phyloP scores from a whole-genome alignment of 768 basidiomycete genomes.

The Hygrophorus pudorinus region DNA sequence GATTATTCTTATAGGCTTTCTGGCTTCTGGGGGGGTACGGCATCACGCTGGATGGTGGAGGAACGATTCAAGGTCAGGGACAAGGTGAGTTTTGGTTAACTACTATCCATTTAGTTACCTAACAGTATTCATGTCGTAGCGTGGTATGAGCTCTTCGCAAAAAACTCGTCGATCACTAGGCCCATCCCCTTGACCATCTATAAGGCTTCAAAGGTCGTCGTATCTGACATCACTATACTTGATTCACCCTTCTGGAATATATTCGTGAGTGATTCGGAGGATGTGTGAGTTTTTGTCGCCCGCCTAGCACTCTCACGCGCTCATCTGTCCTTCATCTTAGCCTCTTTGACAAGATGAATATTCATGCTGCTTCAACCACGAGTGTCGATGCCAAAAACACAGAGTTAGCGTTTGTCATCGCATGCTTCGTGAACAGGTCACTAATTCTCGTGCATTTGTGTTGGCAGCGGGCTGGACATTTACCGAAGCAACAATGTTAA shows the following conservation, averaged over 20 bases:
- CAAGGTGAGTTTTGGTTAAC: slow-evolving; percentile 28
- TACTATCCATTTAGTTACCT: slow-evolving; percentile 27
- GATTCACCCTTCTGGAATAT: slow-evolving; percentile 15
- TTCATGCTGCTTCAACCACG: too few species aligned
- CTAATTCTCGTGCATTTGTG: slow-evolving; percentile 18
- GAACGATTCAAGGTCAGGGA: slow-evolving; percentile 55
- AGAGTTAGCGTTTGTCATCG: too few species aligned
- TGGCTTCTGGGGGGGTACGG: slow-evolving; percentile 47
- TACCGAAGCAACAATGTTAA: slow-evolving; percentile 44
- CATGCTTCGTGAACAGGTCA: slow-evolving; percentile 11
- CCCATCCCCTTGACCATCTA: too few species aligned
- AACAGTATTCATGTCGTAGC: too few species aligned
- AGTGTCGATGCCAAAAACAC: too few species aligned
- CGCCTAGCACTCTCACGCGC: slow-evolving; percentile 29
- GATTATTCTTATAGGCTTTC: slow-evolving; percentile 32
- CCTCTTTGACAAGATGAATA: too few species aligned
- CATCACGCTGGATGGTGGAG: slow-evolving; percentile 44
- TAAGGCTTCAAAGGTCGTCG: too few species aligned
- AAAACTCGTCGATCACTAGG: too few species aligned
- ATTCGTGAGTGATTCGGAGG: too few species aligned
- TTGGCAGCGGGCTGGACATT: slow-evolving; percentile 49
- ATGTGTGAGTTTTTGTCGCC: too few species aligned
- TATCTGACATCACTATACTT: slow-evolving; percentile 30
- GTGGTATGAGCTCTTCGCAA: too few species aligned
- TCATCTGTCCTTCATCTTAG: too few species aligned